Conservation (phyloP, 768 basidiomycete genomes). For the Mrakia hoshinonis region DNA sequence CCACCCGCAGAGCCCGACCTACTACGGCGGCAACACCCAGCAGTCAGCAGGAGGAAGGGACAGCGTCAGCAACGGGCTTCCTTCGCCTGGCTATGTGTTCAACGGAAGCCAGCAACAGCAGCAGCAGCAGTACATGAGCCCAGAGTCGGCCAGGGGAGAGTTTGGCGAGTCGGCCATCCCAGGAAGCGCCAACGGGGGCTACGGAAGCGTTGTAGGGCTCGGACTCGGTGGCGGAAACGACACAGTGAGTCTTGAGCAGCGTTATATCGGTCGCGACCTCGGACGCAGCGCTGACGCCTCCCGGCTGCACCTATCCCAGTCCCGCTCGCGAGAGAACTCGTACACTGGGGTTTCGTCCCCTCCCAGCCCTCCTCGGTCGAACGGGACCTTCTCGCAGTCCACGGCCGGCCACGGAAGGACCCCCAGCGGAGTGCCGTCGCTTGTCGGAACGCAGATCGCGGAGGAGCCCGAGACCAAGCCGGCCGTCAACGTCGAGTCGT, state of each 20-base stretch:
- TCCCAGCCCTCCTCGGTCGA: background rate
- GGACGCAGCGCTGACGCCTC: too few relatives aligned
- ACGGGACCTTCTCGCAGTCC: background rate
- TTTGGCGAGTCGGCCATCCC: background rate
- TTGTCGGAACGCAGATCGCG: constrained; percentile 10
- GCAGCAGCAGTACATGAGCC: background rate
- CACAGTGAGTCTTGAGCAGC: background rate
- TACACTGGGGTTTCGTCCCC: background rate
- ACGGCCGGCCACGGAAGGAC: background rate
- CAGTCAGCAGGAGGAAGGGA: background rate
- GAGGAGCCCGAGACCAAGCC: constrained; percentile 14
- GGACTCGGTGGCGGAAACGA: constrained; percentile 1
- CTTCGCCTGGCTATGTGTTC: background rate
- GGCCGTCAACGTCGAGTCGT: background rate
- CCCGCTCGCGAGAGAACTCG: constrained; percentile 3
- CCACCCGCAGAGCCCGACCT: constrained; percentile 11
- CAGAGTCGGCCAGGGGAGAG: constrained; percentile 1
- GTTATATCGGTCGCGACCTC: too few relatives aligned
- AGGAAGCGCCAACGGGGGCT: background rate
- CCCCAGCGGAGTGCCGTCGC: background rate
- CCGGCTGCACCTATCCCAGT: background rate
- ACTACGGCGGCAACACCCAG: background rate
- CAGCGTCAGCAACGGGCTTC: background rate
- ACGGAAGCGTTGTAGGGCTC: background rate
- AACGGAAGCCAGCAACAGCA: background rate